phyloP scores from a whole-genome alignment of 2,329 filamentous ascomycete genomes.

The Monilinia laxa region DNA sequence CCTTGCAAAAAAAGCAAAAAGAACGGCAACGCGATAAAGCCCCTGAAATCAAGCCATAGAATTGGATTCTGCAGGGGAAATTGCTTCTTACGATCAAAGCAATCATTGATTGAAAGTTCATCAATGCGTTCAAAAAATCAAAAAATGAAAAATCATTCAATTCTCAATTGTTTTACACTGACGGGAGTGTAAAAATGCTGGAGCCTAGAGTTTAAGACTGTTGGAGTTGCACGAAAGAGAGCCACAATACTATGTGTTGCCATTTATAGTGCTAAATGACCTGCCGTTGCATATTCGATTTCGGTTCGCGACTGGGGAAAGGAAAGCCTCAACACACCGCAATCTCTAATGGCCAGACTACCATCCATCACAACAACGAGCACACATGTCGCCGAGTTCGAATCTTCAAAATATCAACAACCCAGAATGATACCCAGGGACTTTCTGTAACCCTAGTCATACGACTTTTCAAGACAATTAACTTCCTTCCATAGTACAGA shows the following conservation, averaged over 20 bases:
- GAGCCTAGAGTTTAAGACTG: slow-evolving; percentile 21
- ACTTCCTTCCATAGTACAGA: slow-evolving; percentile 18
- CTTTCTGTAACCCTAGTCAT: slow-evolving; percentile 12
- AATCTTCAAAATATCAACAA: neutral
- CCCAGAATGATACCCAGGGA: slow-evolving; percentile 4
- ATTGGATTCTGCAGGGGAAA: slow-evolving; percentile 17
- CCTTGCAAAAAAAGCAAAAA: slow-evolving; percentile 10
- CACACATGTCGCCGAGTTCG: slow-evolving; percentile 9
- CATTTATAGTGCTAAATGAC: slow-evolving; percentile 19
- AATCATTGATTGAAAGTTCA: neutral
- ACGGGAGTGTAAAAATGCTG: slow-evolving; percentile 15
- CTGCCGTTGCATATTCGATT: slow-evolving; percentile 15
- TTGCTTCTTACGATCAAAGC: neutral
- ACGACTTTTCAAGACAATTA: slow-evolving; percentile 11
- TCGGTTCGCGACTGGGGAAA: slow-evolving; percentile 19
- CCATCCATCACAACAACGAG: neutral
- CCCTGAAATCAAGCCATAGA: neutral
- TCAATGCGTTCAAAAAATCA: slow-evolving; percentile 5
- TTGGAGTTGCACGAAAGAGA: slow-evolving; percentile 16
- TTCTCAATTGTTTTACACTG: slow-evolving; percentile 9
- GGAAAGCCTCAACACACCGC: slow-evolving; percentile 5
- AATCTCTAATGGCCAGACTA: slow-evolving; percentile 8
- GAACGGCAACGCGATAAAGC: slow-evolving; percentile 1
- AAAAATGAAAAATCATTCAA: neutral
- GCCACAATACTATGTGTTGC: slow-evolving; percentile 12